These are phyloP conservation scores for Hemisphaericaspora xylofermentans DNA, from an alignment of 1,139 yeast genomes.

Conservation along the genomic window DNA sequence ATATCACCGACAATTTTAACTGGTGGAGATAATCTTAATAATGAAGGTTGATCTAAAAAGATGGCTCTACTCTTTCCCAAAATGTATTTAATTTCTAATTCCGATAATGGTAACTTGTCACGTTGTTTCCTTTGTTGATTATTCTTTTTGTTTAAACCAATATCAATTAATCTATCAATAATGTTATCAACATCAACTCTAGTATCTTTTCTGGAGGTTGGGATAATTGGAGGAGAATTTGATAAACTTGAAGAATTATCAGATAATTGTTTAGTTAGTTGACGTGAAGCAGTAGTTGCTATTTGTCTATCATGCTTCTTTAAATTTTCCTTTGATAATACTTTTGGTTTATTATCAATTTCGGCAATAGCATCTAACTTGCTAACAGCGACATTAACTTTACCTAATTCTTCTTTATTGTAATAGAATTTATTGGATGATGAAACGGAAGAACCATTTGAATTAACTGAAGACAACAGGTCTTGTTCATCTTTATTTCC, in stretches of 20 bases:
- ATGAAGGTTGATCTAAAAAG: conserved; percentile 73
- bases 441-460: conserved; percentile 13
- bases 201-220: conserved; percentile 16
- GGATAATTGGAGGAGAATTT: conserved; percentile 28
- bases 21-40: conserved; percentile 76
- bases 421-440: conserved; percentile 1
- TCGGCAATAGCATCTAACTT: conserved; percentile 47
- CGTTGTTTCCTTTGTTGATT: conserved; percentile 28
- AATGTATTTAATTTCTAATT: conserved; percentile 61
- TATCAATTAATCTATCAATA: conserved; percentile 51
- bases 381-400: conserved; percentile 13
- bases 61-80: conserved; percentile 68
- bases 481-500: conserved; percentile 25
- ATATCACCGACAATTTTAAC: conserved; percentile 86
- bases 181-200: conserved; percentile 54
- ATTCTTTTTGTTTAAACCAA: conserved; percentile 35
- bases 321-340: conserved; percentile 13
- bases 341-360: conserved; percentile 8
- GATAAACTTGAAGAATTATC: conserved; percentile 22
- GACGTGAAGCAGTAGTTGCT: conserved; percentile 3
- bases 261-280: conserved; percentile 10
- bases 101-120: conserved; percentile 45
- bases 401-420: conserved; percentile 10
- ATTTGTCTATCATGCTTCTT: conserved; percentile 7
- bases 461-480: conserved; percentile 42